These are phyloP conservation scores for Phytomonas sp. DNA, from an alignment of 208 protist species.

Conservation along the genomic window DNA sequence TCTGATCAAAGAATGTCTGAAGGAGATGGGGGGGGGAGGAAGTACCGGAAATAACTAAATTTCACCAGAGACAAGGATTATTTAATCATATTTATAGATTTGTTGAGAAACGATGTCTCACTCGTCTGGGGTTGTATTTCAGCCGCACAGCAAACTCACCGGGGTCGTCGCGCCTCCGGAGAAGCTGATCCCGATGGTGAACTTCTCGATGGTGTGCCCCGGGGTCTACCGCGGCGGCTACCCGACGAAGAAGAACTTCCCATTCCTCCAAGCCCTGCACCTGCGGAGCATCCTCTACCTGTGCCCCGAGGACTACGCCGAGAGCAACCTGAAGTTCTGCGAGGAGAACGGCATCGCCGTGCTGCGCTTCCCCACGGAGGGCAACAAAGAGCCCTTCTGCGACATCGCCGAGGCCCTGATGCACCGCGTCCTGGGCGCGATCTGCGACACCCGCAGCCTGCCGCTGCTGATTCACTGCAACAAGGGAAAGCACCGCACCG, in stretches of 20 bases:
- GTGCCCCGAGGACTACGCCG: conserved; percentile 90
- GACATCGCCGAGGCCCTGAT: conserved; percentile 92
- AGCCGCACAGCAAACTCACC: no score
- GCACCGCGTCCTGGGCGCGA: conserved; percentile 67
- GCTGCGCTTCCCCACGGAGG: conserved; percentile 92
- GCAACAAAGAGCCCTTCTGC: conserved; percentile 96
- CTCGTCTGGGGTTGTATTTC: no score
- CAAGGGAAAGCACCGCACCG: conserved; percentile 95
- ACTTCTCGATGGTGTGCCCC: conserved; percentile 95
- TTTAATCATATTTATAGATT: no score
- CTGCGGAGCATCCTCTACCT: conserved; percentile 93
- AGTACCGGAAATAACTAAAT: no score
- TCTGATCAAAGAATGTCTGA: no score
- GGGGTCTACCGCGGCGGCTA: conserved; percentile 95
- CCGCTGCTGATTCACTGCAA: conserved; percentile 97
- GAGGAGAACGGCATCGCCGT: conserved; percentile 74
- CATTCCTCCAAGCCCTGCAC: conserved; percentile 91
- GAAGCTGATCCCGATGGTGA: conserved; percentile 80
- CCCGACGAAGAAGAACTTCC: conserved; percentile 95
- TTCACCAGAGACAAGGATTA: no score
- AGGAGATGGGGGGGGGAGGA: no score
- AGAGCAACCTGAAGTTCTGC: conserved; percentile 92
- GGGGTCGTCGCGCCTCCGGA: conserved; percentile 23
- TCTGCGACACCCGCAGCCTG: conserved; percentile 90
- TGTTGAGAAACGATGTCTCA: no score